Evolutionary conservation across 176 grass and related monocot species (phyloP).

Genomic region (Cocos nucifera): DNA sequence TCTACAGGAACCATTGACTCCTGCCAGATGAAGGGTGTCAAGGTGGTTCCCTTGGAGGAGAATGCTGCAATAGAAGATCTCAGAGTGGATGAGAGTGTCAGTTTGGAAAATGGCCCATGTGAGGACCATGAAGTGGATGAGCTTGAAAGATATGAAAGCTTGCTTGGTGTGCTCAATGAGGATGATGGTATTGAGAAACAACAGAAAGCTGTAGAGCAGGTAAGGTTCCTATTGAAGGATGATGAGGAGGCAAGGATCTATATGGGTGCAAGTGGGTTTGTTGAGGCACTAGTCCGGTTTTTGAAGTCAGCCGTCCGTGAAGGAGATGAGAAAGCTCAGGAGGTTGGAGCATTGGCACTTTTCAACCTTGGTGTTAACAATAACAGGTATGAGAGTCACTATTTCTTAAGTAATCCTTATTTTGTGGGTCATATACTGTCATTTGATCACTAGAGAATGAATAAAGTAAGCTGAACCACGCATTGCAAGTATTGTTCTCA

Average conservation of each 20-base stretch:
- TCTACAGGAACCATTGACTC: constrained; percentile 11
- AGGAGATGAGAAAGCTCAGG: constrained; percentile 49
- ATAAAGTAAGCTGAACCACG: too few relatives aligned
- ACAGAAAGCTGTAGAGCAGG: constrained; percentile 44
- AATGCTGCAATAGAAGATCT: not conserved
- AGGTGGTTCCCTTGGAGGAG: constrained; percentile 14
- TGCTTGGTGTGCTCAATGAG: constrained; percentile 41
- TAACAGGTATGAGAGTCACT: constrained; percentile 32
- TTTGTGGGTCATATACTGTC: too few relatives aligned
- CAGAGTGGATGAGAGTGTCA: too few relatives aligned
- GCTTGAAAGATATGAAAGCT: constrained; percentile 35
- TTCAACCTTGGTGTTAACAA: constrained; percentile 92
- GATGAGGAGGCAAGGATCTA: constrained; percentile 48
- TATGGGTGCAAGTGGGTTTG: constrained; percentile 51
- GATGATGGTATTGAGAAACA: constrained; percentile 17
- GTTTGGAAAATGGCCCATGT: too few relatives aligned
- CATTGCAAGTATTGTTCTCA: too few relatives aligned
- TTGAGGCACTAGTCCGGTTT: constrained; percentile 46
- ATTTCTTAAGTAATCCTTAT: not conserved
- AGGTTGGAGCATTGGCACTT: constrained; percentile 57
- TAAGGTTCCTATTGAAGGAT: constrained; percentile 54
- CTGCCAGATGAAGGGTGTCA: constrained; percentile 1
- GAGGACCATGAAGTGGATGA: constrained; percentile 11
- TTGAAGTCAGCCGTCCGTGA: constrained; percentile 33
- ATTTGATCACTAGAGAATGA: too few relatives aligned